phyloP scores from a whole-genome alignment of 768 basidiomycete species.

The Psilocybe sp. region DNA sequence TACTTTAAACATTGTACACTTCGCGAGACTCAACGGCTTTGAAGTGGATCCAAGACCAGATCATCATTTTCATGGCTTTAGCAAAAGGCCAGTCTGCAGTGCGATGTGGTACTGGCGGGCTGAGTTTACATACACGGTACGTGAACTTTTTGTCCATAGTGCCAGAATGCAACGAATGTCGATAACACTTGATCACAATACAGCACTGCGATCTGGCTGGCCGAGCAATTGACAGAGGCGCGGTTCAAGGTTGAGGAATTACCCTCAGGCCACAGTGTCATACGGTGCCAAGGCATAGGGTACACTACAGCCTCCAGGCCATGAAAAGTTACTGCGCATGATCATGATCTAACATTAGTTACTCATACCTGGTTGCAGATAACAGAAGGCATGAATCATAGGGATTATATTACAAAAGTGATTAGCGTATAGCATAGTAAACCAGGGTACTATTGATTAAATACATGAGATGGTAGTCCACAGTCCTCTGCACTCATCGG shows the following conservation, averaged over 20 bases:
- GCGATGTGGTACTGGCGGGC: slow-evolving; percentile 48
- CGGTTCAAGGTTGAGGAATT: slow-evolving; percentile 54
- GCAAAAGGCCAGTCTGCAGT: slow-evolving; percentile 63
- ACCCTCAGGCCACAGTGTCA: slow-evolving; percentile 35
- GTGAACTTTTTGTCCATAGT: slow-evolving; percentile 1
- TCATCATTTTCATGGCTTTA: slow-evolving; percentile 74
- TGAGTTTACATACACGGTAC: slow-evolving; percentile 69
- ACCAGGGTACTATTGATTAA: slow-evolving; percentile 23
- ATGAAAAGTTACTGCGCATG: neutral
- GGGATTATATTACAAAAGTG: slow-evolving; percentile 21
- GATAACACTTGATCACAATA: neutral
- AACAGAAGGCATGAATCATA: neutral
- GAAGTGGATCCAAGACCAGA: slow-evolving; percentile 64
- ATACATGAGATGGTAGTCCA: slow-evolving; percentile 9
- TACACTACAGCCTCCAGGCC: slow-evolving; percentile 29
- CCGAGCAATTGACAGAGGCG: slow-evolving; percentile 65
- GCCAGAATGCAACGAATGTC: neutral
- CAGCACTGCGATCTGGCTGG: slow-evolving; percentile 72
- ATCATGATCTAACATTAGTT: neutral
- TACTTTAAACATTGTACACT: neutral
- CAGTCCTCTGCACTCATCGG: slow-evolving; percentile 33
- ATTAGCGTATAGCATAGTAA: slow-evolving; percentile 20
- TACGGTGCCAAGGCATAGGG: slow-evolving; percentile 67
- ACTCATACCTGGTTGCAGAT: neutral
- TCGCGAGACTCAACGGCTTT: neutral